phyloP scores from a whole-genome alignment of 768 basidiomycete species.

The Crucibulum laeve region DNA sequence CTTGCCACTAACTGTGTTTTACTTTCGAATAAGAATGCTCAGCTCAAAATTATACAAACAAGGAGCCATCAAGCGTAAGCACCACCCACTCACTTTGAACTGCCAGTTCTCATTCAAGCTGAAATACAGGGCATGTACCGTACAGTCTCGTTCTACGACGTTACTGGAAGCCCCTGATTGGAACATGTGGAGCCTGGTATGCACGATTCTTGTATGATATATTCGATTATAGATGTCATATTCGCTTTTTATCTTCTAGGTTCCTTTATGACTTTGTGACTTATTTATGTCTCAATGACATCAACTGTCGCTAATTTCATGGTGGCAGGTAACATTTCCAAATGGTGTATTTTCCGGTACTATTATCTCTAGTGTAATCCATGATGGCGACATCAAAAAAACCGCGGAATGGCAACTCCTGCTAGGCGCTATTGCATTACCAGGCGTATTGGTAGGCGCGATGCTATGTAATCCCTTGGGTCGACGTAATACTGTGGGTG shows the following conservation, averaged over 20 bases:
- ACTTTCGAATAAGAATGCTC: conserved; percentile 71
- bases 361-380: conserved; percentile 65
- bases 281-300: conserved; percentile 3
- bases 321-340: conserved; percentile 58
- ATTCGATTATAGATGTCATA: not conserved
- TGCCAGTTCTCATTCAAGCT: not conserved
- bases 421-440: conserved; percentile 55
- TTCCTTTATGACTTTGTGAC: conserved; percentile 69
- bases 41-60: conserved; percentile 60
- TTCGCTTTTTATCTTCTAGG: conserved; percentile 25
- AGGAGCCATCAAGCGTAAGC: conserved; percentile 60
- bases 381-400: conserved; percentile 44
- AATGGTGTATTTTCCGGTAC: conserved; percentile 68
- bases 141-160: conserved; percentile 54
- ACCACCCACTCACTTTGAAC: not conserved
- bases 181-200: conserved; percentile 71
- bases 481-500: conserved; percentile 50
- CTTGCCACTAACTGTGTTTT: conserved; percentile 63
- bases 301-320: not conserved
- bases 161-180: conserved; percentile 68
- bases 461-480: conserved; percentile 38
- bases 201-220: conserved; percentile 7
- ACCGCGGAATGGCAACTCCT: conserved; percentile 73
- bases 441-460: conserved; percentile 53
- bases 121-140: conserved; percentile 44